Conservation (phyloP, 306 rosid species). For the Lathyrus aphaca region DNA sequence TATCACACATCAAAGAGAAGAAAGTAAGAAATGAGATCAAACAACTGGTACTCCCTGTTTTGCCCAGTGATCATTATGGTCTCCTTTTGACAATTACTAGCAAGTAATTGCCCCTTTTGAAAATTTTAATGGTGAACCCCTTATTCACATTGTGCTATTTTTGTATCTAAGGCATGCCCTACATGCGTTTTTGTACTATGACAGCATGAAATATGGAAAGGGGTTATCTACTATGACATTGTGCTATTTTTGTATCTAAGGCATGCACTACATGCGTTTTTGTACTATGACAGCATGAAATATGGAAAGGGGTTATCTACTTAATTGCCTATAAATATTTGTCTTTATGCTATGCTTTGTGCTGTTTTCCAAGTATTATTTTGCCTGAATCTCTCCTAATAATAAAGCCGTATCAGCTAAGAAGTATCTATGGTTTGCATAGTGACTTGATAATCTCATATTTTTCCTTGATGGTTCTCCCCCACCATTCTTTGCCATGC, state of each 20-base stretch:
- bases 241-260: slow-evolving; percentile 35
- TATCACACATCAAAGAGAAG: slow-evolving; percentile 70
- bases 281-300: slow-evolving; percentile 38
- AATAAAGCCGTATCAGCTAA: neutral
- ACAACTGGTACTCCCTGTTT: slow-evolving; percentile 79
- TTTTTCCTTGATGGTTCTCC: neutral
- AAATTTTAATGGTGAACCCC: slow-evolving; percentile 19
- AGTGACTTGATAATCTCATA: neutral
- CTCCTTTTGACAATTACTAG: slow-evolving; percentile 69
- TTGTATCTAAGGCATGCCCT: slow-evolving; percentile 39
- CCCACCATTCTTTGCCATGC: neutral
- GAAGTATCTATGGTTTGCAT: neutral
- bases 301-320: slow-evolving; percentile 29
- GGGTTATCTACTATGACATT: neutral
- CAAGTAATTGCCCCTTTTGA: slow-evolving; percentile 28
- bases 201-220: slow-evolving; percentile 19
- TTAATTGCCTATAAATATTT: neutral
- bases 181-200: slow-evolving; percentile 52
- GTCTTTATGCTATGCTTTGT: neutral
- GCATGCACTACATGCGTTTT: slow-evolving; percentile 48
- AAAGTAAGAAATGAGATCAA: slow-evolving; percentile 65
- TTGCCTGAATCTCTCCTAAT: neutral
- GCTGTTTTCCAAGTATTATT: neutral
- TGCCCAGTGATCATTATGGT: slow-evolving; percentile 95
- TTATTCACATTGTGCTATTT: slow-evolving; percentile 10